These are phyloP conservation scores for Silene vulgaris DNA, from an alignment of 179 eudicot species.

Conservation along the genomic window DNA sequence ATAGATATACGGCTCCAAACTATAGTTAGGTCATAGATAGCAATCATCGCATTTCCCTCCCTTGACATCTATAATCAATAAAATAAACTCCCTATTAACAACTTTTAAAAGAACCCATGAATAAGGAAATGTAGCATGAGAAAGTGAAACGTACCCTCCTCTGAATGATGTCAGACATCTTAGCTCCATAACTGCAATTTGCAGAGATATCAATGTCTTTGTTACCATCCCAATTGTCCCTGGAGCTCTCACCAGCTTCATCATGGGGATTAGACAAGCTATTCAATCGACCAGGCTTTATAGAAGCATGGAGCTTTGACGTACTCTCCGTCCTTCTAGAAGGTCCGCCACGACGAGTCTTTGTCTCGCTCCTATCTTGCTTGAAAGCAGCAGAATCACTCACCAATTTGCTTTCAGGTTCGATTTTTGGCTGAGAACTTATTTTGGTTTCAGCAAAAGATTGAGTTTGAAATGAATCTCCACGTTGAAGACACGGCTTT, in stretches of 20 bases:
- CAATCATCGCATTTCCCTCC: neutral
- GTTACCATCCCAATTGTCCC: constrained; percentile 48
- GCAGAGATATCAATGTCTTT: constrained; percentile 46
- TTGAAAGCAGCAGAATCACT: constrained; percentile 45
- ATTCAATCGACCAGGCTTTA: constrained; percentile 45
- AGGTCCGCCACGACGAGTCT: constrained; percentile 46
- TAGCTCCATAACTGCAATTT: constrained; percentile 36
- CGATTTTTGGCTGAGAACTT: constrained; percentile 39
- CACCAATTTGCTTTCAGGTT: constrained; percentile 40
- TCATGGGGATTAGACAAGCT: constrained; percentile 39
- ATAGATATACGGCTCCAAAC: neutral
- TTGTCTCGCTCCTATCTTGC: constrained; percentile 47
- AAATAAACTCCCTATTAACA: neutral
- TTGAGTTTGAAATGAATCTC: constrained; percentile 57
- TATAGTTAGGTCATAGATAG: neutral
- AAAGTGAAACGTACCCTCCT: constrained; percentile 58
- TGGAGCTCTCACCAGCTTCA: constrained; percentile 44
- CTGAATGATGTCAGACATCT: constrained; percentile 72
- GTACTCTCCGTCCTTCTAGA: constrained; percentile 50
- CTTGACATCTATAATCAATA: neutral
- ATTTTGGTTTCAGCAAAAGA: constrained; percentile 45
- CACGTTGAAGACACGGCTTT: constrained; percentile 45
- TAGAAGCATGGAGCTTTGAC: constrained; percentile 45
- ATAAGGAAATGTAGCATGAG: constrained; percentile 11
- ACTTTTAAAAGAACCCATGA: neutral